Base-by-base conservation (phyloP, 2,329 filamentous ascomycete genomes). In the Sporothrix brasiliensis region DNA sequence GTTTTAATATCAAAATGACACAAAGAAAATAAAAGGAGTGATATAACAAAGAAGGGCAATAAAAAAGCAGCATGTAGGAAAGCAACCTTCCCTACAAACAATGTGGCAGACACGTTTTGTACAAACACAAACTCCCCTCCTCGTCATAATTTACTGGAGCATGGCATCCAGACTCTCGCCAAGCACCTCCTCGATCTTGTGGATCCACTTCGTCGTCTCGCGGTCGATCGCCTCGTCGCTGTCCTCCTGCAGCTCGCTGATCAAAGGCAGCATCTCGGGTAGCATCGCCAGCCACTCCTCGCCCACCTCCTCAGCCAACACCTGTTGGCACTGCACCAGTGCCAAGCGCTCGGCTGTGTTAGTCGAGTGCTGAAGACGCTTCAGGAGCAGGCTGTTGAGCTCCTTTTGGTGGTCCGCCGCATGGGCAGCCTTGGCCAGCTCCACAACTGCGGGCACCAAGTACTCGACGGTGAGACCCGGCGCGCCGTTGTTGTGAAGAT, bases 261-360 rank as follows among this genome's bases (percentile, higher is more conserved):
- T 97, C 74, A 94, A 92, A 24, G 96, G 94, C 78, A 99, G 82
- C 91, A 97, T 98, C 85, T 99, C 95, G 0, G 94, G 93, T 77
- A 98, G 80, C 83, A 96, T 87, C 1, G 89, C 87, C 72, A 99
- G 81, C 95, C 95, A 99, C 78, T 99, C 95, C 79, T 98, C 94
- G 71, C 94, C 94, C 34, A 98, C 81, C 60, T 69, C 68, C 75
- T 91, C 88, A 14, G 93, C 96, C 73, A 98, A 83, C 16, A 86
- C 87, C 77, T 93, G 91, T 82, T 98, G 88, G 75, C 91, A 91
- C 80, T 89, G 89, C 49, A 99, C 90, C 0, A 92, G 93, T 1
- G 92, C 92, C 47, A 98, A 83, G 19, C 95, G 87, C 9, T 94
- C 90, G 30, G 87, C 84, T 9, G 91, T 83, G 69, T 88, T 86